Percentiles rank a stretch among this genome's conserved stretches.
Evolutionary conservation across 805 yeast genomes (phyloP).

Genomic region (Grigorovia jiainica): DNA sequence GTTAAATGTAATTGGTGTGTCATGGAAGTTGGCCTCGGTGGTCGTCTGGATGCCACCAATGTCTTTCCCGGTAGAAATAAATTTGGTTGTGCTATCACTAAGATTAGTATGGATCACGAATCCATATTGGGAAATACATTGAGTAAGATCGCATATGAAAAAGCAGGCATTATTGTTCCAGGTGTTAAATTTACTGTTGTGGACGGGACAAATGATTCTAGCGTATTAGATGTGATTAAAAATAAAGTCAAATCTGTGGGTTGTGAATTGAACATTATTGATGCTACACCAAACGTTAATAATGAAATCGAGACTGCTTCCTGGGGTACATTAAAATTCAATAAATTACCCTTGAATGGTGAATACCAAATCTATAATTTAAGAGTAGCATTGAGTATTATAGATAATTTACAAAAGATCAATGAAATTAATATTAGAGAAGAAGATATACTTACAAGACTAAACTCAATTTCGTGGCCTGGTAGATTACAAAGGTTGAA

Average conservation of each 20-base stretch:
- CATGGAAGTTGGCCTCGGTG: constrained; percentile 94
- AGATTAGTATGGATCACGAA: constrained; percentile 83
- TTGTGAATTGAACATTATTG: constrained; percentile 24
- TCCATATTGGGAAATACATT: constrained; percentile 60
- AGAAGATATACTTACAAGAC: constrained; percentile 39
- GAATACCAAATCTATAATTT: constrained; percentile 63
- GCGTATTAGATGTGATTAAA: constrained; percentile 40
- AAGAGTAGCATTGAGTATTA: constrained; percentile 52
- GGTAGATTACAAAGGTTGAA: constrained; percentile 63
- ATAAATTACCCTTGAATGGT: constrained; percentile 53
- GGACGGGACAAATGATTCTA: constrained; percentile 54
- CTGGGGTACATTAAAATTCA: constrained; percentile 26
- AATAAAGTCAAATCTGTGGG: constrained; percentile 28
- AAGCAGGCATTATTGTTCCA: constrained; percentile 67
- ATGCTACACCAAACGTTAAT: constrained; percentile 6
- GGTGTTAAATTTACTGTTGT: constrained; percentile 52
- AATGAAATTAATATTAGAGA: constrained; percentile 24
- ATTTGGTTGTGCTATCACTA: constrained; percentile 65
- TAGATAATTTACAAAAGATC: constrained; percentile 30
- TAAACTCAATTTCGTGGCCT: constrained; percentile 62
- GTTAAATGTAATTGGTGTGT: constrained; percentile 62
- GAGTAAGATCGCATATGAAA: constrained; percentile 58
- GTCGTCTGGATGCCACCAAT: constrained; percentile 82
- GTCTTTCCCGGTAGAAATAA: constrained; percentile 43
- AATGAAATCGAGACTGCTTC: constrained; percentile 17